Evolutionary conservation across 2,329 filamentous ascomycete species (phyloP).

Genomic region (Saccharata proteae): DNA sequence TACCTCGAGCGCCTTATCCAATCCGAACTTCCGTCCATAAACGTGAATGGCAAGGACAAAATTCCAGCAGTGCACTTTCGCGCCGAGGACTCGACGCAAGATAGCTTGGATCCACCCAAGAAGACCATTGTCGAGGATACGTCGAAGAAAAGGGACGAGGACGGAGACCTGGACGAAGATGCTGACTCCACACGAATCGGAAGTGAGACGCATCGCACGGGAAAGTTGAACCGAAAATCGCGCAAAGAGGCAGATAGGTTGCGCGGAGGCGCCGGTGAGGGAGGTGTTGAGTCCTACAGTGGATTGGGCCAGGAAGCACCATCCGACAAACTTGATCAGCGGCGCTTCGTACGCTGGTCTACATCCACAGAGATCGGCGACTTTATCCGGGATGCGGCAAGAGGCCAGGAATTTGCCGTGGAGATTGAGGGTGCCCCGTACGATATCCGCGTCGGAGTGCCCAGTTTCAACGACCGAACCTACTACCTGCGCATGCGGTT

Average conservation of each 20-base stretch:
- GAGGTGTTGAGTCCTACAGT: conserved; percentile 57
- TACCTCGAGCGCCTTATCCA: conserved; percentile 85
- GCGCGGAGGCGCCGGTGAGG: conserved; percentile 39
- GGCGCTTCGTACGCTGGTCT: conserved; percentile 76
- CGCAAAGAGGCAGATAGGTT: conserved; percentile 17
- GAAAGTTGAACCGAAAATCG: conserved; percentile 22
- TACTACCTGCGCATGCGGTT: conserved; percentile 72
- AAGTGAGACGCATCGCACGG: conserved; percentile 35
- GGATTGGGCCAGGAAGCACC: conserved; percentile 52
- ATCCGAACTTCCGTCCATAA: conserved; percentile 64
- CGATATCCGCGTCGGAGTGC: conserved; percentile 68
- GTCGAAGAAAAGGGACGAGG: conserved; percentile 15
- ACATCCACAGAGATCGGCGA: conserved; percentile 83
- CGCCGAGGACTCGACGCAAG: conserved; percentile 60
- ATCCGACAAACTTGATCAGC: conserved; percentile 29
- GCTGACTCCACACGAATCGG: conserved; percentile 39
- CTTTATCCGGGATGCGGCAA: conserved; percentile 81
- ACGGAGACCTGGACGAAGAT: conserved; percentile 27
- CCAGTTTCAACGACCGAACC: conserved; percentile 81
- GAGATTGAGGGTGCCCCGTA: conserved; percentile 59
- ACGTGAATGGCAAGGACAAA: conserved; percentile 50
- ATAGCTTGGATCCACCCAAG: conserved; percentile 30
- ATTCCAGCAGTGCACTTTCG: conserved; percentile 67
- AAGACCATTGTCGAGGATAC: conserved; percentile 18
- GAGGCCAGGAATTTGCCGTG: conserved; percentile 73